These are phyloP conservation scores for Tolypocladium endophyticum DNA, from an alignment of 2,329 filamentous ascomycete species.

Conservation along the genomic window DNA sequence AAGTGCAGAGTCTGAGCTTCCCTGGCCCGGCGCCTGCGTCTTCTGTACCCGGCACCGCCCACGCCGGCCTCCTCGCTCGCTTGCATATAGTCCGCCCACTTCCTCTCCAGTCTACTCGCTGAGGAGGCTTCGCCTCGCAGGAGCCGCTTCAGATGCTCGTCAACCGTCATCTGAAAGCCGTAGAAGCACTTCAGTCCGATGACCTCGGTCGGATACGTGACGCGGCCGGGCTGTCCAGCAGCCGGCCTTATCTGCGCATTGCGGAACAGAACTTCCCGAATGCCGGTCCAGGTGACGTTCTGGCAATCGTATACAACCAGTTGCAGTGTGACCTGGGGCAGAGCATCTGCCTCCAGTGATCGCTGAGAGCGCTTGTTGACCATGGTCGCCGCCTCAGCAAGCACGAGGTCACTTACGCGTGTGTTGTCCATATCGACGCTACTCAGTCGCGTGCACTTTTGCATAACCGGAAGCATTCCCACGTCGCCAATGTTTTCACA, in stretches of 20 bases:
- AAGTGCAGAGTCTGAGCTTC: conserved; percentile 74
- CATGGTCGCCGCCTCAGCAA: conserved; percentile 76
- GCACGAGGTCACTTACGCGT: conserved; percentile 72
- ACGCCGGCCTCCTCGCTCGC: conserved; percentile 74
- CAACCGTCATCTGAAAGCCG: conserved; percentile 87
- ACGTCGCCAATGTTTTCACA: conserved; percentile 77
- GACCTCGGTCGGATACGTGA: conserved; percentile 63
- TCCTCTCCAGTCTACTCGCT: conserved; percentile 71
- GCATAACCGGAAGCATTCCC: conserved; percentile 75
- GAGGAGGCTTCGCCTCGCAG: conserved; percentile 63
- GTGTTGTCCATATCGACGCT: conserved; percentile 90
- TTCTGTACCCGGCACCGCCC: conserved; percentile 52
- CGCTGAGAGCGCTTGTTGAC: conserved; percentile 52
- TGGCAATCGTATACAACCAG: conserved; percentile 86
- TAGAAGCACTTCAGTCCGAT: conserved; percentile 90
- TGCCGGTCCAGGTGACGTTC: conserved; percentile 85
- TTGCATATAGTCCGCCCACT: conserved; percentile 94
- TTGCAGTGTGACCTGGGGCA: conserved; percentile 53
- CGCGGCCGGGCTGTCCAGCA: conserved; percentile 21
- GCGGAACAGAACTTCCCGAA: conserved; percentile 74
- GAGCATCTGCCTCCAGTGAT: conserved; percentile 24
- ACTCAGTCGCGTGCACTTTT: conserved; percentile 57
- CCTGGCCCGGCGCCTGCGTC: conserved; percentile 65
- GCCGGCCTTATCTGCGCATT: conserved; percentile 64
- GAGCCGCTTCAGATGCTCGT: conserved; percentile 85